A percentile compares a stretch with the other conserved stretches of the same genome.
phyloP scores from a whole-genome alignment of 2,329 filamentous ascomycete genomes.

The Acephala macrosclerotiorum region DNA sequence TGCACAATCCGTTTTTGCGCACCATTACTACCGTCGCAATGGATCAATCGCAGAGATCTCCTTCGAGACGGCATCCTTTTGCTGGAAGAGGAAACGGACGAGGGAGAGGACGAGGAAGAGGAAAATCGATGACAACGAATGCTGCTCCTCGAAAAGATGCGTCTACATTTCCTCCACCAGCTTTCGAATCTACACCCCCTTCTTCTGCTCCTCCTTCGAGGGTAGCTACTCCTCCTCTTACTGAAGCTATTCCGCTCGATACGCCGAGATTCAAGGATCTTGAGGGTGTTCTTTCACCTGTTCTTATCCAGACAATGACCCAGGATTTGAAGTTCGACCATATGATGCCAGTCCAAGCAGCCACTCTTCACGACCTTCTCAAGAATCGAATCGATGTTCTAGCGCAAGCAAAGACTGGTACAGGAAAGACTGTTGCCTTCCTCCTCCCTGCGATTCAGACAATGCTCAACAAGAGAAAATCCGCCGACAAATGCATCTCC shows the following conservation, averaged over 20 bases:
- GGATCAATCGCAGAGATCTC: conserved; percentile 31
- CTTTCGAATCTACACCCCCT: conserved; percentile 14
- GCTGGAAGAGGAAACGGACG: conserved; percentile 7
- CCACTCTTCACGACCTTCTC: conserved; percentile 82
- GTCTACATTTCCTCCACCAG: conserved; percentile 3
- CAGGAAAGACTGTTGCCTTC: conserved; percentile 95
- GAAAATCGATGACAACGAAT: conserved; percentile 33
- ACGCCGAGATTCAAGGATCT: conserved; percentile 57
- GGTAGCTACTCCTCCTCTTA: conserved; percentile 47
- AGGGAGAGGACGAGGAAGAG: conserved; percentile 25
- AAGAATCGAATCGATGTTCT: conserved; percentile 71
- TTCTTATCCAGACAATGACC: conserved; percentile 66
- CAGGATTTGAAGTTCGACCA: conserved; percentile 75
- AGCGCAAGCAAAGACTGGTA: conserved; percentile 95
- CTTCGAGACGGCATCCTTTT: conserved; percentile 34
- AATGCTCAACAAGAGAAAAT: conserved; percentile 56
- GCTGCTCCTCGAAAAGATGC: conserved; percentile 33
- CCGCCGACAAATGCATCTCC: conserved; percentile 62
- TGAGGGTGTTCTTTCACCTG: conserved; percentile 53
- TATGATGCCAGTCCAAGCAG: conserved; percentile 93
- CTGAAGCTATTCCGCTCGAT: conserved; percentile 50
- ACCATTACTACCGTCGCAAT: conserved; percentile 35
- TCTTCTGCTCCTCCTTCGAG: conserved; percentile 43
- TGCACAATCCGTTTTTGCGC: conserved; percentile 32
- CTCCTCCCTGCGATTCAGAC: conserved; percentile 82